Percentiles rank a stretch among this genome's conserved stretches.
phyloP scores from a whole-genome alignment of 1,284 basidiomycete genomes.

The Inonotus hispidus region DNA sequence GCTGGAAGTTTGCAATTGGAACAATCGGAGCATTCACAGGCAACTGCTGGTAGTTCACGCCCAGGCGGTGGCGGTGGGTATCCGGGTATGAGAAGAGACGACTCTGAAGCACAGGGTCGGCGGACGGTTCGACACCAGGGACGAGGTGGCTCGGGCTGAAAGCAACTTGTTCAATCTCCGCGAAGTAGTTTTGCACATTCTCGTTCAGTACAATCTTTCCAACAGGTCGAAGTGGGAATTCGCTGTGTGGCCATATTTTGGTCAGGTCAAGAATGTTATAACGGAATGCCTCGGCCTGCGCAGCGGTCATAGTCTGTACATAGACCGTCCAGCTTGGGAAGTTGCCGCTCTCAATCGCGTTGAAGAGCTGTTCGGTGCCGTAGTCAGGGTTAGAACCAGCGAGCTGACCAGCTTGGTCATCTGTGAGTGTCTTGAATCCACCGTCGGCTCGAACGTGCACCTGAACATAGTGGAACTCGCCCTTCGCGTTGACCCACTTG shows the following conservation, averaged over 20 bases:
- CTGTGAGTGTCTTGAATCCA: constrained; percentile 75
- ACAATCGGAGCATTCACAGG: constrained; percentile 81
- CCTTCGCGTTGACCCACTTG: constrained; percentile 82
- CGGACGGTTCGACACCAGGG: constrained; percentile 83
- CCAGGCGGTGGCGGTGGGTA: constrained; percentile 86
- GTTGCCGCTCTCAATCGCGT: constrained; percentile 73
- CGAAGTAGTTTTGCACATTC: constrained; percentile 83
- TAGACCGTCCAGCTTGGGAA: constrained; percentile 78
- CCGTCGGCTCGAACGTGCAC: constrained; percentile 74
- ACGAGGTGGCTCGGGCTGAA: constrained; percentile 85
- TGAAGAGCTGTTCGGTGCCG: constrained; percentile 70
- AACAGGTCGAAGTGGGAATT: constrained; percentile 82
- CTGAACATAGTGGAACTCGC: constrained; percentile 79
- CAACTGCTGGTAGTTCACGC: constrained; percentile 83
- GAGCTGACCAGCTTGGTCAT: constrained; percentile 47
- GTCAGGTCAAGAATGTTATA: constrained; percentile 89
- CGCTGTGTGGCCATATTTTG: constrained; percentile 81
- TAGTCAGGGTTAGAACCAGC: constrained; percentile 81
- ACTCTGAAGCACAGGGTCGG: constrained; percentile 88
- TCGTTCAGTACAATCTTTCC: constrained; percentile 86
- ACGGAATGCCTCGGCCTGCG: constrained; percentile 87
- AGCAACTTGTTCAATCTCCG: constrained; percentile 81
- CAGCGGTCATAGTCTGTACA: constrained; percentile 86
- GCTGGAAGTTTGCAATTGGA: constrained; percentile 84
- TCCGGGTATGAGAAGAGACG: constrained; percentile 96